Evolutionary conservation across 2,329 filamentous ascomycete genomes (phyloP).

Genomic region (Pleoardoris graminearum): DNA sequence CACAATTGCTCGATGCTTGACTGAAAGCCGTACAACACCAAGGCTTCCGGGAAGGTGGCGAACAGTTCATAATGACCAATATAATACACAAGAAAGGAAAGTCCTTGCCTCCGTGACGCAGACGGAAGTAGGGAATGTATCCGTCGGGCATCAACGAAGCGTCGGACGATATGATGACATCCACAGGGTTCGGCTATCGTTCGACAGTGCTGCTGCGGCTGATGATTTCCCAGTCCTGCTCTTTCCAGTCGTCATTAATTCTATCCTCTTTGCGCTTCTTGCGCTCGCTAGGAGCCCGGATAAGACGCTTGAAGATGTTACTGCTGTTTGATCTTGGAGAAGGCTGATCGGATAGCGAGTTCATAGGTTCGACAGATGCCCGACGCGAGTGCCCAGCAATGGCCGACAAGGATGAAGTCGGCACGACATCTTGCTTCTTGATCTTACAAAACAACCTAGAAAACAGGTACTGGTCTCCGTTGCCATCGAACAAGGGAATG

Average conservation of each 20-base stretch:
- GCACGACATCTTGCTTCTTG: slow-evolving; percentile 61
- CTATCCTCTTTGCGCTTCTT: slow-evolving; percentile 42
- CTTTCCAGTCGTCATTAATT: slow-evolving; percentile 37
- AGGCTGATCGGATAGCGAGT: slow-evolving; percentile 36
- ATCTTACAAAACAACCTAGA: slow-evolving; percentile 93
- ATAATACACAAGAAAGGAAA: slow-evolving; percentile 26
- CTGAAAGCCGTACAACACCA: slow-evolving; percentile 18
- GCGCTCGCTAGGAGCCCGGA: slow-evolving; percentile 51
- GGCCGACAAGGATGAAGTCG: slow-evolving; percentile 39
- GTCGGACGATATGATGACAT: slow-evolving; percentile 17
- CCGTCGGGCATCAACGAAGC: slow-evolving; percentile 25
- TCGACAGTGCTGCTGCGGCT: slow-evolving; percentile 45
- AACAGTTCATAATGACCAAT: slow-evolving; percentile 19
- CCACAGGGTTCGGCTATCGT: slow-evolving; percentile 25
- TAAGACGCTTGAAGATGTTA: slow-evolving; percentile 47
- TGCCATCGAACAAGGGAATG: slow-evolving; percentile 82
- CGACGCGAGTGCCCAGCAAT: slow-evolving; percentile 26
- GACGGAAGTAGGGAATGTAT: slow-evolving; percentile 10
- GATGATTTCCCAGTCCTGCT: slow-evolving; percentile 34
- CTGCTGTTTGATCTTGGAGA: slow-evolving; percentile 37
- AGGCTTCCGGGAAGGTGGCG: slow-evolving; percentile 8
- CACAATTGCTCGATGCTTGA: neutral
- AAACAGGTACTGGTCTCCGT: slow-evolving; percentile 91
- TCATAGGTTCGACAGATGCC: slow-evolving; percentile 33
- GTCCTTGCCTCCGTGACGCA: slow-evolving; percentile 20